Conservation (phyloP, 2,329 filamentous ascomycete genomes). For the Colletotrichum sp. region DNA sequence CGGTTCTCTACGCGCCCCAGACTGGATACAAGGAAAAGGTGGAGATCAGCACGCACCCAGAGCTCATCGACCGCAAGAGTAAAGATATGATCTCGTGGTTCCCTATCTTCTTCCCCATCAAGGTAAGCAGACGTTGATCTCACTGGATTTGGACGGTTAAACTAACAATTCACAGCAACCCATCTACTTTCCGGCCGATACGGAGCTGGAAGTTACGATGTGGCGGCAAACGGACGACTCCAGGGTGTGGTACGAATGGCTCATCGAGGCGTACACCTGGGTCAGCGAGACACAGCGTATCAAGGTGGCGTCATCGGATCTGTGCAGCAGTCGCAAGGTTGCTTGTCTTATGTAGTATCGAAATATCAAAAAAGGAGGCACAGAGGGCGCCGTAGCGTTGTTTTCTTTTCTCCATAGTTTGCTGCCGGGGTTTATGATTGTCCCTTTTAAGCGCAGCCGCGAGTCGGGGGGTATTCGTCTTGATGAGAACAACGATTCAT, state of each 20-base stretch:
- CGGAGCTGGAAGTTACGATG: conserved; percentile 90
- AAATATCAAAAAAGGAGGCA: background rate
- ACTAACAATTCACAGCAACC: conserved; percentile 66
- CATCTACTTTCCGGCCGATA: conserved; percentile 82
- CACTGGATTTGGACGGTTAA: background rate
- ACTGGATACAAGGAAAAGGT: conserved; percentile 58
- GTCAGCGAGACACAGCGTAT: conserved; percentile 64
- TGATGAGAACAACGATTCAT: background rate
- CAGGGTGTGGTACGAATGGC: conserved; percentile 99
- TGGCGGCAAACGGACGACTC: conserved; percentile 95
- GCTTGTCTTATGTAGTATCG: conserved; percentile 70
- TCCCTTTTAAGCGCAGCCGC: background rate
- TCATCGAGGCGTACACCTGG: conserved; percentile 83
- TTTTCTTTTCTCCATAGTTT: conserved; percentile 1
- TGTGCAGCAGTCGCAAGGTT: conserved; percentile 73
- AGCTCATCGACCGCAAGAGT: conserved; percentile 91
- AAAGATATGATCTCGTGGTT: conserved; percentile 99
- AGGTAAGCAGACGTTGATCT: conserved; percentile 60
- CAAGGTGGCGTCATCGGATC: conserved; percentile 68
- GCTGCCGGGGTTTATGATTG: background rate
- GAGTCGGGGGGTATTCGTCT: background rate
- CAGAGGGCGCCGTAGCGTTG: conserved; percentile 3
- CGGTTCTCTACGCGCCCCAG: conserved; percentile 79
- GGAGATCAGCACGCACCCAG: conserved; percentile 90
- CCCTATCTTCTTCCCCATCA: conserved; percentile 95